Percentiles rank a stretch among this genome's conserved stretches.
These are phyloP conservation scores for Stenogyne calaminthoides DNA, from an alignment of 305 asterid species.

Conservation along the genomic window DNA sequence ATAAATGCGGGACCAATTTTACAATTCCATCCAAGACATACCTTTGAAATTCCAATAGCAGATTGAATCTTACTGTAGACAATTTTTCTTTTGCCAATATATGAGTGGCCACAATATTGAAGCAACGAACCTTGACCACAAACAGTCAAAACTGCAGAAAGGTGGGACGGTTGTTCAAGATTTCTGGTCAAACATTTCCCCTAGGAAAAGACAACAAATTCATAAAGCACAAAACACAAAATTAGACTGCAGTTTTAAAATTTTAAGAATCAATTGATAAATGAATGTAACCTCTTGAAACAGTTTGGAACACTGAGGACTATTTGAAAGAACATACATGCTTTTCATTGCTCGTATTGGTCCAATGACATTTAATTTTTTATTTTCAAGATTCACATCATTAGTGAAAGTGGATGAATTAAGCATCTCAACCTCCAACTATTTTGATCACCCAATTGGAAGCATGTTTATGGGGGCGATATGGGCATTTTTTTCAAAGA, in stretches of 20 bases:
- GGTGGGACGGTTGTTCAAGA: constrained; percentile 62
- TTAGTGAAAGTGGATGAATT: not conserved
- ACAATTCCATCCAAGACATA: constrained; percentile 18
- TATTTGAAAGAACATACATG: not conserved
- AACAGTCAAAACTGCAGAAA: constrained; percentile 68
- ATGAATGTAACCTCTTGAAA: not conserved
- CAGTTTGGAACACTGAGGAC: not conserved
- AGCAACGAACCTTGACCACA: constrained; percentile 70
- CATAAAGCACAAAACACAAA: constrained; percentile 21
- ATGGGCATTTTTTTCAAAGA: not conserved
- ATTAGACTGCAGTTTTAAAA: constrained; percentile 20
- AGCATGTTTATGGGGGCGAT: not conserved
- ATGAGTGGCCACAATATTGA: constrained; percentile 73
- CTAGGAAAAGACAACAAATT: constrained; percentile 42
- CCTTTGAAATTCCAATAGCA: constrained; percentile 88
- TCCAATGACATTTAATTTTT: not conserved
- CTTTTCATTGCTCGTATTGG: not conserved
- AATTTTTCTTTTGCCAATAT: constrained; percentile 70
- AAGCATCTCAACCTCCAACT: not conserved
- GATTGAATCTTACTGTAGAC: constrained; percentile 82
- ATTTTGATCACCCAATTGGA: not conserved
- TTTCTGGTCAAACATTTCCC: constrained; percentile 81
- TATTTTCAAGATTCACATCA: not conserved
- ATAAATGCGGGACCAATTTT: too few relatives aligned
- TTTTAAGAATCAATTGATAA: constrained; percentile 4